phyloP scores from a whole-genome alignment of 768 basidiomycete species.

The Collybia nuda region DNA sequence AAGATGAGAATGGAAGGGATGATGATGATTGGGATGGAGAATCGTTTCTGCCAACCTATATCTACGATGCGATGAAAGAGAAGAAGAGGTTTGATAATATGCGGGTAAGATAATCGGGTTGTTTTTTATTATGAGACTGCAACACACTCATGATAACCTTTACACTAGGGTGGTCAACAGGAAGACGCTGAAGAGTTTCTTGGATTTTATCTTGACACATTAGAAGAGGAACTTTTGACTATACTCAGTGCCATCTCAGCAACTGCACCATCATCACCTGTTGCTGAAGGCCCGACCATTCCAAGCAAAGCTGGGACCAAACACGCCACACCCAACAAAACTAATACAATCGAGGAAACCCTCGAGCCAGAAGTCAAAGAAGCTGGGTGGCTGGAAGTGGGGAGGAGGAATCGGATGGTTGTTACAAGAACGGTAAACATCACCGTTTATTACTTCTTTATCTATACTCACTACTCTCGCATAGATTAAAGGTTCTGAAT shows the following conservation, averaged over 20 bases:
- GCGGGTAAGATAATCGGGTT: conserved; percentile 56
- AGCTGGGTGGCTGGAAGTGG: conserved; percentile 92
- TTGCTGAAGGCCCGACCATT: conserved; percentile 15
- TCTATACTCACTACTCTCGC: conserved; percentile 2
- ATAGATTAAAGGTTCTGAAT: conserved; percentile 78
- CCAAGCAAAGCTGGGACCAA: conserved; percentile 1
- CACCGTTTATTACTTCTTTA: not conserved
- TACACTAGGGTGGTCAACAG: conserved; percentile 78
- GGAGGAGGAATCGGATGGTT: conserved; percentile 79
- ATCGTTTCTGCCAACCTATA: conserved; percentile 80
- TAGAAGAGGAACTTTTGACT: conserved; percentile 87
- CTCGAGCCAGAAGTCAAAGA: conserved; percentile 31
- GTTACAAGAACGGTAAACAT: conserved; percentile 84
- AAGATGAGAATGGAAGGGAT: conserved; percentile 28
- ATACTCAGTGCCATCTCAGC: conserved; percentile 51
- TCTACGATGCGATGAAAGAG: conserved; percentile 92
- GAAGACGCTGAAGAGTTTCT: conserved; percentile 99
- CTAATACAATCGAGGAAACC: conserved; percentile 39
- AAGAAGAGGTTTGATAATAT: conserved; percentile 93
- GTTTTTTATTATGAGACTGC: conserved; percentile 5
- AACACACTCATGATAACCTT: conserved; percentile 3
- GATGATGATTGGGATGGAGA: conserved; percentile 55
- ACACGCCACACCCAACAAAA: conserved; percentile 15
- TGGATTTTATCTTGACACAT: conserved; percentile 93
- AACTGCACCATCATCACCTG: conserved; percentile 31